phyloP scores from a whole-genome alignment of 345 rosid genomes.

The Fremontodendron californicum region DNA sequence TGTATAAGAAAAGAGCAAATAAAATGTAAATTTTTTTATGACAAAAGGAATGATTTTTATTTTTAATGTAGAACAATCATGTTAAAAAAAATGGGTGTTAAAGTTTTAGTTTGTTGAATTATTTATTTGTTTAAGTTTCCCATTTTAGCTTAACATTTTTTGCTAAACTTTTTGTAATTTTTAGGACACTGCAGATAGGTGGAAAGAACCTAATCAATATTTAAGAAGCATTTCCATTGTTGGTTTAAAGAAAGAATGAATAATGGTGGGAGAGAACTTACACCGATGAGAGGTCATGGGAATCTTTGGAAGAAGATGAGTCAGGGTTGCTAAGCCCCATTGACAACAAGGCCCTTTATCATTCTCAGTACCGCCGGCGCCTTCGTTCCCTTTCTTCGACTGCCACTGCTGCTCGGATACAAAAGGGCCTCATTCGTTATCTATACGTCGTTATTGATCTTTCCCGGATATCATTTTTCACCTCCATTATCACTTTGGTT shows the following conservation, averaged over 20 bases:
- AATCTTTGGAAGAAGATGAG: conserved; percentile 87
- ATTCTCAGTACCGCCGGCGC: conserved; percentile 45
- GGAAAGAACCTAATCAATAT: not conserved
- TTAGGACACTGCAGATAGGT: not conserved
- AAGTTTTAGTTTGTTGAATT: not conserved
- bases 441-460: conserved; percentile 80
- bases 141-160: not conserved
- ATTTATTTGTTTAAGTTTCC: not conserved
- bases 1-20: too few relatives aligned
- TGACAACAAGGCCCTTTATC: conserved; percentile 60
- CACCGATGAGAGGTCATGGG: conserved; percentile 86
- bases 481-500: not conserved
- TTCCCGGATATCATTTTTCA: conserved; percentile 49
- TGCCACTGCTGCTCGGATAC: conserved; percentile 60
- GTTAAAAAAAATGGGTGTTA: not conserved
- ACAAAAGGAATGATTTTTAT: not conserved
- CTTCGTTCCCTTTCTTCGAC: conserved; percentile 63
- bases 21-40: too few relatives aligned
- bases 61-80: not conserved
- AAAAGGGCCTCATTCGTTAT: conserved; percentile 91
- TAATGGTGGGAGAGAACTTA: conserved; percentile 77
- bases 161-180: not conserved
- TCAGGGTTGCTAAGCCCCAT: conserved; percentile 74
- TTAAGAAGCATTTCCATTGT: not conserved
- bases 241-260: conserved; percentile 30